These are phyloP conservation scores for Periconia digitata DNA, from an alignment of 2,329 filamentous ascomycete genomes.

Conservation along the genomic window DNA sequence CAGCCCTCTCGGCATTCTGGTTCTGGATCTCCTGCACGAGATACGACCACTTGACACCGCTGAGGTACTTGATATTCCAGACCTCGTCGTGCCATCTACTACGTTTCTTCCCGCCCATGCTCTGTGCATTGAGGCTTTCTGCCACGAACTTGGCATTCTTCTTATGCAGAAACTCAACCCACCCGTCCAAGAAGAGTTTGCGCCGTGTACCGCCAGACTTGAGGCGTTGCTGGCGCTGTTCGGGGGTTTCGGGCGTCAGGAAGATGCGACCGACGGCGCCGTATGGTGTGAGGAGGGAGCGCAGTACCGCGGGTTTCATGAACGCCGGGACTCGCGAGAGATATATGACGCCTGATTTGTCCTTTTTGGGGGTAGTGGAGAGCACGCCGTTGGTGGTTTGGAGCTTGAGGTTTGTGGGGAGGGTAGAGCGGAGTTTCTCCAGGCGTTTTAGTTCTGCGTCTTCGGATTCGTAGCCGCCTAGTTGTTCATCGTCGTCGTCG, in stretches of 20 bases:
- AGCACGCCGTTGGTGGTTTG: conserved; percentile 22
- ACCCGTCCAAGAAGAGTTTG: conserved; percentile 78
- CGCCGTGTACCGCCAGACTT: conserved; percentile 80
- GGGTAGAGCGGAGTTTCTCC: conserved; percentile 30
- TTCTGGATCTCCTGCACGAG: conserved; percentile 75
- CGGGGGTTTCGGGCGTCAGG: conserved; percentile 73
- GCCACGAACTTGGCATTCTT: conserved; percentile 75
- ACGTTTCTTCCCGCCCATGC: conserved; percentile 81
- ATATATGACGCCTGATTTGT: conserved; percentile 78
- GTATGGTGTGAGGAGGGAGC: conserved; percentile 73
- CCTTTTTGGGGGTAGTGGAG: conserved; percentile 59
- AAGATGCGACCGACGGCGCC: conserved; percentile 77
- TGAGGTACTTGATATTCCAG: conserved; percentile 81
- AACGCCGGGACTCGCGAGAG: conserved; percentile 83
- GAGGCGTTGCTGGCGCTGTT: conserved; percentile 66
- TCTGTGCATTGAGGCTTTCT: conserved; percentile 74
- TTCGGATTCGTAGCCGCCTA: conserved; percentile 21
- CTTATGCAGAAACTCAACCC: conserved; percentile 80
- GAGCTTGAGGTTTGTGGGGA: conserved; percentile 41
- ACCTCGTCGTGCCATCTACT: conserved; percentile 83
- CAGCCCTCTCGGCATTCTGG: conserved; percentile 78
- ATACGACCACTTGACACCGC: conserved; percentile 77
- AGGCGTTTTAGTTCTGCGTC: conserved; percentile 37
- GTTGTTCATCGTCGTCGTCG: conserved; percentile 27
- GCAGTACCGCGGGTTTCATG: conserved; percentile 80